Evolutionary conservation across 2,329 filamentous ascomycete species (phyloP).

Genomic region (Blastomyces gilchristii): DNA sequence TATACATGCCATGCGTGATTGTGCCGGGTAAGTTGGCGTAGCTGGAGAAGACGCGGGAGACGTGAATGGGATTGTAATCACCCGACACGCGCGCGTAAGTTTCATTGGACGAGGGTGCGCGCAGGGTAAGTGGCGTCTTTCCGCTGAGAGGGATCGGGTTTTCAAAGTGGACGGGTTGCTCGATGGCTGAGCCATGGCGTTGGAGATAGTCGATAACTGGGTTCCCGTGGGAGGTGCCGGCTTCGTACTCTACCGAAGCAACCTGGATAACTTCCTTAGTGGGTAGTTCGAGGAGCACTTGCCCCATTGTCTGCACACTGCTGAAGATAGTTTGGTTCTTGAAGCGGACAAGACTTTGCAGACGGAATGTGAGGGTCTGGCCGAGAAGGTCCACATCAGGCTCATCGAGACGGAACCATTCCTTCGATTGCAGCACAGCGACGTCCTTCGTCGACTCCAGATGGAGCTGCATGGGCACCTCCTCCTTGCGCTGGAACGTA

Average conservation of each 20-base stretch:
- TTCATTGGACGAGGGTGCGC: constrained; percentile 91
- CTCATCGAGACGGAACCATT: constrained; percentile 90
- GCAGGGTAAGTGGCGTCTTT: constrained; percentile 76
- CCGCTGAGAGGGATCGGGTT: constrained; percentile 93
- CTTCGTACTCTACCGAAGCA: constrained; percentile 91
- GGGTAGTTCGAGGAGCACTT: constrained; percentile 86
- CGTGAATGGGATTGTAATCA: constrained; percentile 98
- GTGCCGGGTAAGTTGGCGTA: constrained; percentile 94
- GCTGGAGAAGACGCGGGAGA: constrained; percentile 89
- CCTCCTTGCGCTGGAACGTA: constrained; percentile 95
- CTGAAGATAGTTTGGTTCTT: constrained; percentile 92
- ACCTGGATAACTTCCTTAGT: constrained; percentile 97
- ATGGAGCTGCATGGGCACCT: constrained; percentile 89
- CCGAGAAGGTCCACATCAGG: constrained; percentile 77
- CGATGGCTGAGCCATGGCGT: constrained; percentile 81
- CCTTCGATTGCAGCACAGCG: constrained; percentile 86
- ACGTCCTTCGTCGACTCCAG: constrained; percentile 82
- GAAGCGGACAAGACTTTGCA: constrained; percentile 83
- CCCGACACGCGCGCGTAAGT: constrained; percentile 95
- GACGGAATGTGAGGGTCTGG: constrained; percentile 90
- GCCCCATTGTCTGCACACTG: constrained; percentile 80
- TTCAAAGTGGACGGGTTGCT: constrained; percentile 94
- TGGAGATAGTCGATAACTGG: constrained; percentile 93
- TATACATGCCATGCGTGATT: constrained; percentile 99
- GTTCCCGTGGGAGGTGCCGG: constrained; percentile 84